phyloP scores from a whole-genome alignment of 371 early-diverging fungal genomes.

The Syncephalastrum contaminatum region DNA sequence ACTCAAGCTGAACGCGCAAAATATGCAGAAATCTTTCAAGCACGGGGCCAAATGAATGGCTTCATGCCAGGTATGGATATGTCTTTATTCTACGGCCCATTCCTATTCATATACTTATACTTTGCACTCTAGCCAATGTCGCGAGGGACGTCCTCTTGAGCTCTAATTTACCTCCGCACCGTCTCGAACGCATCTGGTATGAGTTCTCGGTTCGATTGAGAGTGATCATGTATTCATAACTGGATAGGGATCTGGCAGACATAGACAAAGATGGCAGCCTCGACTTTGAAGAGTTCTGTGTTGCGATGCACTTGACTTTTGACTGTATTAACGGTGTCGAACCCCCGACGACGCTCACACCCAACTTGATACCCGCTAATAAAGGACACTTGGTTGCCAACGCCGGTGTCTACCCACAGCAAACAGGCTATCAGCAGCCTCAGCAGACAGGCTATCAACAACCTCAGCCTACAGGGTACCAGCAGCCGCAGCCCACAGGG shows the following conservation, averaged over 20 bases:
- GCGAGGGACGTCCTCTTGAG: conserved; percentile 71
- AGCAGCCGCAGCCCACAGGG: conserved; percentile 20
- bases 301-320: conserved; percentile 81
- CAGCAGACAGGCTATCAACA: conserved; percentile 28
- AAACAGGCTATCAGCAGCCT: conserved; percentile 28
- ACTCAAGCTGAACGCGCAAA: conserved; percentile 55
- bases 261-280: conserved; percentile 88
- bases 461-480: conserved; percentile 23
- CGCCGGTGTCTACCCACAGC: conserved; percentile 29
- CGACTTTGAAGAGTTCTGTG: conserved; percentile 87
- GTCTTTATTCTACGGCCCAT: too few species aligned
- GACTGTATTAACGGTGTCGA: conserved; percentile 64
- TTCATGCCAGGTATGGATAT: conserved; percentile 70
- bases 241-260: conserved; percentile 77
- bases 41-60: conserved; percentile 66
- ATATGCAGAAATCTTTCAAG: conserved; percentile 66
- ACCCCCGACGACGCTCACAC: conserved; percentile 59
- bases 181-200: conserved; percentile 76
- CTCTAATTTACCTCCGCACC: conserved; percentile 66
- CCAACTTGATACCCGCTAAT: conserved; percentile 46
- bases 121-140: conserved; percentile 42
- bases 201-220: neutral
- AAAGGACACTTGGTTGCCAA: conserved; percentile 28
- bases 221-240: neutral
- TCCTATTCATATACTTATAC: neutral